phyloP scores from a whole-genome alignment of 108 stramenopile species.

The Chaetoceros tenuissimus region DNA sequence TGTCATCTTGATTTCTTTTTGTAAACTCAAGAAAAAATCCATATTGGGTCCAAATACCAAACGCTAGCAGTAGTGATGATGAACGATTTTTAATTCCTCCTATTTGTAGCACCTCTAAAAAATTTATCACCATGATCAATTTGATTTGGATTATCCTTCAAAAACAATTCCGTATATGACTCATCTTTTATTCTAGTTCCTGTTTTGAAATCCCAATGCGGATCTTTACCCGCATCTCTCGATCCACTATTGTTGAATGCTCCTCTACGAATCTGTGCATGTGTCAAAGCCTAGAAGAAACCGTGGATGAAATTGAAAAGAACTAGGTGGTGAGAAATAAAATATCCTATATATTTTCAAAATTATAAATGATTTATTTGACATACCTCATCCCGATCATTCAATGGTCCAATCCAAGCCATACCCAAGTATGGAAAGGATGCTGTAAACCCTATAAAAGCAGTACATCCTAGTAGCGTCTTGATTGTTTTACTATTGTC shows the following conservation, averaged over 20 bases:
- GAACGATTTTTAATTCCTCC: no score
- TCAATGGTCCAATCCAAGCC: slow-evolving; percentile 36
- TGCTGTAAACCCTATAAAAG: slow-evolving; percentile 13
- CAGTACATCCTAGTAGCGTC: slow-evolving; percentile 19
- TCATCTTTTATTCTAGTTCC: slow-evolving; percentile 50
- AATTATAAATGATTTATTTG: not conserved
- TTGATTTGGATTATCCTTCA: slow-evolving; percentile 41
- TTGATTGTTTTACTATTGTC: not conserved
- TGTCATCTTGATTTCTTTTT: no score
- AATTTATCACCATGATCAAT: slow-evolving; percentile 16
- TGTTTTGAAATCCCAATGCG: slow-evolving; percentile 70
- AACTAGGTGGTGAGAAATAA: slow-evolving; percentile 3
- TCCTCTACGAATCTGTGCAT: slow-evolving; percentile 57
- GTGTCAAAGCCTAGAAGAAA: slow-evolving; percentile 47
- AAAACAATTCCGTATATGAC: slow-evolving; percentile 48
- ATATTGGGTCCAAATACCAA: no score
- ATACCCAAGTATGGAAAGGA: slow-evolving; percentile 33
- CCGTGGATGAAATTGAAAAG: slow-evolving; percentile 5
- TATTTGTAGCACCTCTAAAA: not conserved
- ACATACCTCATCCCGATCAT: slow-evolving; percentile 4
- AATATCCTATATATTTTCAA: no score
- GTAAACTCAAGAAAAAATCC: no score
- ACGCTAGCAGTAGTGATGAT: no score
- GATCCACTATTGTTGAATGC: slow-evolving; percentile 68
- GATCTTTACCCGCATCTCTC: slow-evolving; percentile 70